A percentile compares a stretch with the other conserved stretches of the same genome.
phyloP scores from a whole-genome alignment of 306 rosid species.

The Neltuma alba region DNA sequence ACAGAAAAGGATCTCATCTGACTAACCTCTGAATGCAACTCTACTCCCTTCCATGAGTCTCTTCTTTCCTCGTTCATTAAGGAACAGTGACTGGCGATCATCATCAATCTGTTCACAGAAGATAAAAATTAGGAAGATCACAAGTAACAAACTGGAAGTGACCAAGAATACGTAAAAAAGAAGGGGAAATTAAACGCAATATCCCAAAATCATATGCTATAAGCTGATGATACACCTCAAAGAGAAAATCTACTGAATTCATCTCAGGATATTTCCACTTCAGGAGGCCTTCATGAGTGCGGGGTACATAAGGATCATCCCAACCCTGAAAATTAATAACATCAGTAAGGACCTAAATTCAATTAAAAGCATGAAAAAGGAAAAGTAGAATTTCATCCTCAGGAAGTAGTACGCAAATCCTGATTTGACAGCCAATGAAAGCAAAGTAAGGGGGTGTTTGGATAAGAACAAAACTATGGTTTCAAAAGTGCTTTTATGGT shows the following conservation, averaged over 20 bases:
- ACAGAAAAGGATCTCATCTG: slow-evolving; percentile 25
- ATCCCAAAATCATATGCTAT: slow-evolving; percentile 33
- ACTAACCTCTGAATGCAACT: slow-evolving; percentile 78
- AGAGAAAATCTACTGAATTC: slow-evolving; percentile 97
- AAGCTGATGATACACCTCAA: slow-evolving; percentile 67
- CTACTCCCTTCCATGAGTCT: slow-evolving; percentile 87
- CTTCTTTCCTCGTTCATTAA: slow-evolving; percentile 90
- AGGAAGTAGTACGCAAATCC: slow-evolving; percentile 20
- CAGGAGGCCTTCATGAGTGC: slow-evolving; percentile 96
- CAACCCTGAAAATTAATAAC: slow-evolving; percentile 74
- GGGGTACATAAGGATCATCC: slow-evolving; percentile 98
- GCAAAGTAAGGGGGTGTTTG: too few relatives aligned
- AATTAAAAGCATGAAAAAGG: slow-evolving; percentile 26
- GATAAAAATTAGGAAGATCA: slow-evolving; percentile 35
- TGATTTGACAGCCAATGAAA: slow-evolving; percentile 21
- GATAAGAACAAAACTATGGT: too few relatives aligned
- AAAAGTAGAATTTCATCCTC: too few relatives aligned
- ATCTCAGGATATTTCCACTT: slow-evolving; percentile 92
- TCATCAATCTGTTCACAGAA: slow-evolving; percentile 67
- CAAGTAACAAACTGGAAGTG: slow-evolving; percentile 29
- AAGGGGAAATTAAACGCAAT: slow-evolving; percentile 9
- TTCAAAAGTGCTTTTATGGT: too few relatives aligned
- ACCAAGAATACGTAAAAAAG: not conserved
- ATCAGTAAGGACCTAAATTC: slow-evolving; percentile 25
- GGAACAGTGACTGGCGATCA: slow-evolving; percentile 67